Base-by-base conservation (phyloP, 257 asterid genomes). In the Datura wrightii region DNA sequence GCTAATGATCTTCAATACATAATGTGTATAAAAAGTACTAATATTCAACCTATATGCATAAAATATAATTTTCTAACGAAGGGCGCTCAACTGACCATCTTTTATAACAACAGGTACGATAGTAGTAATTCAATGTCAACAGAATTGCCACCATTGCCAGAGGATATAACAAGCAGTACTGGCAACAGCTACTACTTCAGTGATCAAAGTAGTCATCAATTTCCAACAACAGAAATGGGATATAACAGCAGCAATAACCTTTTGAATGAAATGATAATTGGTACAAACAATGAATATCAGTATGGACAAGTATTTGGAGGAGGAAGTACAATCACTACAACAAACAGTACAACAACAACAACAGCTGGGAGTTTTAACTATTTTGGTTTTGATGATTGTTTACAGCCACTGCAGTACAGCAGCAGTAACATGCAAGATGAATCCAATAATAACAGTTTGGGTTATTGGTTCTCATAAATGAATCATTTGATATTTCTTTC, bases 71-170 rank as follows among this genome's bases (percentile, higher is more conserved):
- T 63, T 10, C 0, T 2, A 4, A 66, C 3, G 0, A 65, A 66
- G 13, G 3, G 0, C 14, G 19, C 36, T 37, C 48, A 66, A 37
- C 50, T 3, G 24, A 92, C 85, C 92, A 13, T 65, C 11, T 24
- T 71, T 79, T 79, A 24, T 24, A 42, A 42, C 18, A 31, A 58
- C 24, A 74, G 83, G 13, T 69, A 72, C 8, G 86, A 80, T 1
- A 6, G 42, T 37, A 82, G 4, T 5, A 54, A 69, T 4, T 16
- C 39, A 31, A 16, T 69, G 16, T 42, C 54, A 34, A 86, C 86
- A 5, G 98, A 95, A 67, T 89, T 95, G 86, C 99, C 99, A 10
- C 99, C 99, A 4, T 69, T 95, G 86, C 98, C 99, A 18, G 98
- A 98, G 42, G 99, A 95, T 31, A 95, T 94, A 19, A 95, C 97